These are phyloP conservation scores for Stephanodiscus minutulus DNA, from an alignment of 108 stramenopile genomes.

Conservation along the genomic window DNA sequence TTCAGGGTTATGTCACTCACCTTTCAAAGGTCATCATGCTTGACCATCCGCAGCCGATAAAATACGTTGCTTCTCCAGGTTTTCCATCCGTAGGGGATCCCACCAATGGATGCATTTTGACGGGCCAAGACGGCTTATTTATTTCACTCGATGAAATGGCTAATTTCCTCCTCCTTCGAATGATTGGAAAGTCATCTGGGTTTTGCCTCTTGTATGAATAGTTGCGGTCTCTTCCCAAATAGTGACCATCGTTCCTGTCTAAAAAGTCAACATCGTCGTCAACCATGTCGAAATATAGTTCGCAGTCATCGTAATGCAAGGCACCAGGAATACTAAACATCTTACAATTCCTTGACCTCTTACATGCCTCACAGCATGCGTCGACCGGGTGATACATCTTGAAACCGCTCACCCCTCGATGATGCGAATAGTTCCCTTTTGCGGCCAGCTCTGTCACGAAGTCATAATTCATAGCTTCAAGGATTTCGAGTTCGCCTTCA, in stretches of 20 bases:
- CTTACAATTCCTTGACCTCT: conserved; percentile 16
- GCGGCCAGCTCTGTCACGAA: conserved; percentile 10
- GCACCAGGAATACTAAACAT: conserved; percentile 27
- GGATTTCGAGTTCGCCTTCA: neutral
- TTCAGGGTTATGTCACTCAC: conserved; percentile 6
- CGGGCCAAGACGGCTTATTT: neutral
- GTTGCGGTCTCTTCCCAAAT: conserved; percentile 18
- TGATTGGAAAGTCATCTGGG: conserved; percentile 3
- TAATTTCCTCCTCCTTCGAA: conserved; percentile 22
- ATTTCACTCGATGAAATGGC: neutral
- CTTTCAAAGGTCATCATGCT: conserved; percentile 20
- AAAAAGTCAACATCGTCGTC: conserved; percentile 31
- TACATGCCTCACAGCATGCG: conserved; percentile 35
- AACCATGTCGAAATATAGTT: conserved; percentile 40
- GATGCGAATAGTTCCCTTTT: conserved; percentile 24
- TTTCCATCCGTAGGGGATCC: conserved; percentile 8
- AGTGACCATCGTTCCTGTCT: conserved; percentile 8
- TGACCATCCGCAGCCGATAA: conserved; percentile 53
- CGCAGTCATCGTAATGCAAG: conserved; percentile 34
- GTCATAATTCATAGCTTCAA: conserved; percentile 4
- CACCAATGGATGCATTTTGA: neutral
- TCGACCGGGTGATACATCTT: conserved; percentile 18
- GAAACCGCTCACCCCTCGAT: conserved; percentile 30
- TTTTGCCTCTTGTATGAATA: conserved; percentile 25
- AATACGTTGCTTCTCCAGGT: conserved; percentile 13